Conservation (phyloP, 768 basidiomycete genomes). For the Leccinum olivaceopallidum region DNA sequence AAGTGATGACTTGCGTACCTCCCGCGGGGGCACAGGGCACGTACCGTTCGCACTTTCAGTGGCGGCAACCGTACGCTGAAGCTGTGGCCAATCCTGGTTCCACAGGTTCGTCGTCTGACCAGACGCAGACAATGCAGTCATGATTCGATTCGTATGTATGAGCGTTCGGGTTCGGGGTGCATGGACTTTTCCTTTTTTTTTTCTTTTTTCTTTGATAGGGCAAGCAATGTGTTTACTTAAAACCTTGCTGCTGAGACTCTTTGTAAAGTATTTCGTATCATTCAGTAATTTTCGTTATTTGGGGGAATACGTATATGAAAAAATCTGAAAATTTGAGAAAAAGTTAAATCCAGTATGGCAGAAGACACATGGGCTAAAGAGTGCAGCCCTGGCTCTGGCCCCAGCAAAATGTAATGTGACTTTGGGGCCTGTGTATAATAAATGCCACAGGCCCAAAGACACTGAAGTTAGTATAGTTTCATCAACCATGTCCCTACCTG, state of each 20-base stretch:
- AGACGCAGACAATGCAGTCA: slow-evolving; percentile 12
- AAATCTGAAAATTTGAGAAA: too few relatives aligned
- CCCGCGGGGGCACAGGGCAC: slow-evolving; percentile 23
- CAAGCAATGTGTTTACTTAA: neutral
- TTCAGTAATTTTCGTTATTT: slow-evolving; percentile 10
- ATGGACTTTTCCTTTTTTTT: neutral
- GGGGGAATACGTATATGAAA: too few relatives aligned
- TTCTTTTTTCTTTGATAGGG: neutral
- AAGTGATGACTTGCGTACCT: too few relatives aligned
- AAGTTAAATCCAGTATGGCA: too few relatives aligned
- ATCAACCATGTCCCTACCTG: too few relatives aligned
- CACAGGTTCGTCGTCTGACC: slow-evolving; percentile 26
- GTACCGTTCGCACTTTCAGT: slow-evolving; percentile 32
- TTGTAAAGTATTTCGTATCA: neutral
- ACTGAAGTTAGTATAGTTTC: too few relatives aligned
- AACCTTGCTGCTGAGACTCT: neutral
- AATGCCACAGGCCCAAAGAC: too few relatives aligned
- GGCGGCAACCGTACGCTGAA: slow-evolving; percentile 38
- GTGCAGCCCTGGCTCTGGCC: too few relatives aligned
- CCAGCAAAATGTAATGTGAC: too few relatives aligned
- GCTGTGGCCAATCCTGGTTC: slow-evolving; percentile 39
- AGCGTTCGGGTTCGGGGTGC: neutral
- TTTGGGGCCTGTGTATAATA: too few relatives aligned
- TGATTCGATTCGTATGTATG: slow-evolving; percentile 8
- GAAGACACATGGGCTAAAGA: too few relatives aligned